Evolutionary conservation across 1,284 basidiomycete genomes (phyloP).

Genomic region (Rhodotorula sp.): DNA sequence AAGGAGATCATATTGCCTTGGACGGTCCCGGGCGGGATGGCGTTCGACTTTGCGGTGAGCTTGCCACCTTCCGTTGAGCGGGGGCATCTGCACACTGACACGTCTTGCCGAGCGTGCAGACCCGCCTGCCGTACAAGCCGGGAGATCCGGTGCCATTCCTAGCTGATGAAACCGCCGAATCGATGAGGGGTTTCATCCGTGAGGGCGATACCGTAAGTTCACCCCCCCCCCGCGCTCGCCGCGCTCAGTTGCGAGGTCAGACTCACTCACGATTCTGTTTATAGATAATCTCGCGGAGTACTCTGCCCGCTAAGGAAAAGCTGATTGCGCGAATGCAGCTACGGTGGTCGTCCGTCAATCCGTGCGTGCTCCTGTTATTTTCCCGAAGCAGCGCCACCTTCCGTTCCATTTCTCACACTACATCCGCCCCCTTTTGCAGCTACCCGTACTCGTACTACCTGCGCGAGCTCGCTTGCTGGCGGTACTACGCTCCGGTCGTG

Average conservation of each 20-base stretch:
- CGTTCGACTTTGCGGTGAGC: slow-evolving; percentile 8
- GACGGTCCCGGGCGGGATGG: neutral
- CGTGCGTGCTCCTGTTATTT: neutral
- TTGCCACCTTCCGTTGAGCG: too few species aligned
- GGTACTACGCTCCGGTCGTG: slow-evolving; percentile 13
- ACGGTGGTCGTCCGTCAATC: slow-evolving; percentile 7
- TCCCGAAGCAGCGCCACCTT: too few species aligned
- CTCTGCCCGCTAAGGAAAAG: neutral
- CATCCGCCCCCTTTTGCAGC: neutral
- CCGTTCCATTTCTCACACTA: neutral
- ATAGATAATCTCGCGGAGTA: neutral
- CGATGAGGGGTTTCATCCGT: neutral
- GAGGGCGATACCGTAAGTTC: neutral
- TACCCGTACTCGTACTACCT: neutral
- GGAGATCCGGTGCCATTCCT: neutral
- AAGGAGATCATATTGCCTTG: neutral
- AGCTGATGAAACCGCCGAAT: neutral
- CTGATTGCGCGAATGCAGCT: slow-evolving; percentile 1
- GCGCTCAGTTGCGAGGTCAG: neutral
- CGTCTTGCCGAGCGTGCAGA: neutral
- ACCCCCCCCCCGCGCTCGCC: neutral
- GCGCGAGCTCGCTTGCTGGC: slow-evolving; percentile 21
- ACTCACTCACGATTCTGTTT: neutral
- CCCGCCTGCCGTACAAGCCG: neutral
- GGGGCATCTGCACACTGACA: too few species aligned